A percentile compares a stretch with the other conserved stretches of the same genome.
Evolutionary conservation across 768 basidiomycete species (phyloP).

Genomic region (Cystofilobasidium ferigula): DNA sequence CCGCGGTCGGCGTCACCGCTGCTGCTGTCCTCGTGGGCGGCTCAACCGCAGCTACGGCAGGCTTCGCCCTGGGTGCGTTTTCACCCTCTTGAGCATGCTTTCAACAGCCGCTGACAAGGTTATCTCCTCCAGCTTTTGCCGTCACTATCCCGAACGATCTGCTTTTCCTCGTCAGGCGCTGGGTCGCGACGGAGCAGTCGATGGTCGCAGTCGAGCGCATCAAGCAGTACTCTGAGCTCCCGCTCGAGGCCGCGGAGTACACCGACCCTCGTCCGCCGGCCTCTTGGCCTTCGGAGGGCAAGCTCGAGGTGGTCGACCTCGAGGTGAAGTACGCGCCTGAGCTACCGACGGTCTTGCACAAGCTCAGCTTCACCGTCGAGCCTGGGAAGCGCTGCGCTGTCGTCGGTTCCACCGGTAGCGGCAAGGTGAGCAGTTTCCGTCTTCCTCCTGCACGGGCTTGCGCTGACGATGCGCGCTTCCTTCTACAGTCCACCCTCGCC

Average conservation of each 20-base stretch:
- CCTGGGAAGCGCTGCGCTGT: constrained; percentile 63
- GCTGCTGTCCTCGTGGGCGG: constrained; percentile 57
- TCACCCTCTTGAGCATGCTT: neutral
- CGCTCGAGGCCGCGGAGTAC: constrained; percentile 68
- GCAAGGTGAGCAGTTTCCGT: neutral
- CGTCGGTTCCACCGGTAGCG: constrained; percentile 40
- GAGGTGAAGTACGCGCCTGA: constrained; percentile 48
- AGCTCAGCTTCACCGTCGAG: constrained; percentile 58
- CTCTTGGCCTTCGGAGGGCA: constrained; percentile 57
- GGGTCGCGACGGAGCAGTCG: constrained; percentile 30
- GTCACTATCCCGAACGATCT: constrained; percentile 62
- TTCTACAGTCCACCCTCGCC: constrained; percentile 37
- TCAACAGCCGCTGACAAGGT: neutral
- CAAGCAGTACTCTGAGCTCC: constrained; percentile 30
- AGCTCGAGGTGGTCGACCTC: constrained; percentile 32
- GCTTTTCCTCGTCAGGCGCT: constrained; percentile 37
- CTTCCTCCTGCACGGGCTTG: neutral
- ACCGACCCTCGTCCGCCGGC: constrained; percentile 67
- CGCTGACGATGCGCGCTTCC: neutral
- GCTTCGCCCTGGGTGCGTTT: constrained; percentile 33
- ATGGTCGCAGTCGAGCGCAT: constrained; percentile 36
- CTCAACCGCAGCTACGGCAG: constrained; percentile 64
- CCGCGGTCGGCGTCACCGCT: constrained; percentile 57
- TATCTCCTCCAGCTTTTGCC: constrained; percentile 72
- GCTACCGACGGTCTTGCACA: constrained; percentile 72